These are phyloP conservation scores for Articulospora tetracladia DNA, from an alignment of 495 filamentous ascomycete species.

Conservation along the genomic window DNA sequence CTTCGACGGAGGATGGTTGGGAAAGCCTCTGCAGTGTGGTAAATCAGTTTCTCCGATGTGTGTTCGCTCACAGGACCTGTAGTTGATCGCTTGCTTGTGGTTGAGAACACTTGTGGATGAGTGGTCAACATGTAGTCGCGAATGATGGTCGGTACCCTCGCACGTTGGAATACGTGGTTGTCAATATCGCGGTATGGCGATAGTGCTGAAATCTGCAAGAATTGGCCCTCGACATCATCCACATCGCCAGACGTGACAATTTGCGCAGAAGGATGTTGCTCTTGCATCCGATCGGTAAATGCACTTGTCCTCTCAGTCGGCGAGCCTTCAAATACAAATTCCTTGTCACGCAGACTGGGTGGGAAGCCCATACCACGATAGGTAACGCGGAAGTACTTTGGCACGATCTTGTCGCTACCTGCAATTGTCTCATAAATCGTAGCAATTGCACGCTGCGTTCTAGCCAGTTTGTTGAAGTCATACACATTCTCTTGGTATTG, in stretches of 20 bases:
- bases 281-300: slow-evolving; percentile 91
- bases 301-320: slow-evolving; percentile 69
- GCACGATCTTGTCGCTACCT: slow-evolving; percentile 70
- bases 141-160: slow-evolving; percentile 75
- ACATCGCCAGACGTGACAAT: slow-evolving; percentile 67
- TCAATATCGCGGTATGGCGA: slow-evolving; percentile 74
- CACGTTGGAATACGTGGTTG: slow-evolving; percentile 85
- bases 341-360: slow-evolving; percentile 73
- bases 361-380: slow-evolving; percentile 94
- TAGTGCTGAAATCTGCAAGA: slow-evolving; percentile 77
- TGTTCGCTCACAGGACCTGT: slow-evolving; percentile 62
- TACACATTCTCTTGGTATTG: slow-evolving; percentile 89
- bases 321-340: slow-evolving; percentile 85
- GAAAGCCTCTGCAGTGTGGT: slow-evolving; percentile 80
- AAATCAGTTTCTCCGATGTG: slow-evolving; percentile 82
- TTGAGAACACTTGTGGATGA: slow-evolving; percentile 67
- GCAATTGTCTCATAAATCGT: slow-evolving; percentile 85
- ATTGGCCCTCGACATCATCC: slow-evolving; percentile 90
- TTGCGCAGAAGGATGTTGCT: slow-evolving; percentile 84
- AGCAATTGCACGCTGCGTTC: slow-evolving; percentile 87
- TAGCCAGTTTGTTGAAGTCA: slow-evolving; percentile 88
- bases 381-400: slow-evolving; percentile 87
- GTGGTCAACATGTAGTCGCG: slow-evolving; percentile 80
- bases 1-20: slow-evolving; percentile 87
- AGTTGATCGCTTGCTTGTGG: slow-evolving; percentile 64